A percentile compares a stretch with the other conserved stretches of the same genome.
Evolutionary conservation across 768 basidiomycete species (phyloP).

Genomic region (Pisolithus tinctorius): DNA sequence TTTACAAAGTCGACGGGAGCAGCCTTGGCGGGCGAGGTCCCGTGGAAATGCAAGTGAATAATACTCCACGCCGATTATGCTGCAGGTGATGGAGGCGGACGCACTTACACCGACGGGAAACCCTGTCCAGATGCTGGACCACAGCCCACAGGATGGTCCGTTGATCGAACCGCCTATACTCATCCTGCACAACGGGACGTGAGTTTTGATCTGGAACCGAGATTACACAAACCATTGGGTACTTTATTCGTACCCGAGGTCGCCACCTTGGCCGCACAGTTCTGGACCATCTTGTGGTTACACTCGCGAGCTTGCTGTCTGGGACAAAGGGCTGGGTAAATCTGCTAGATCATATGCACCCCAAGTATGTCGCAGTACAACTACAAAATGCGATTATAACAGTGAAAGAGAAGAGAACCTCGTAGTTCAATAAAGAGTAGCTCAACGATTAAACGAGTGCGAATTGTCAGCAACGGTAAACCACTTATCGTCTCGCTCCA

Average conservation of each 20-base stretch:
- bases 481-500: too few relatives aligned
- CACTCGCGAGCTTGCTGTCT: too few relatives aligned
- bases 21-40: slow-evolving; percentile 23
- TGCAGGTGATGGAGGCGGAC: slow-evolving; percentile 22
- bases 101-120: slow-evolving; percentile 17
- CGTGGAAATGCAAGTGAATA: slow-evolving; percentile 17
- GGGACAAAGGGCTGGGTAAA: too few relatives aligned
- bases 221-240: background rate
- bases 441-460: too few relatives aligned
- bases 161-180: slow-evolving; percentile 27
- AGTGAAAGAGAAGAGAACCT: too few relatives aligned
- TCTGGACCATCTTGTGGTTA: too few relatives aligned
- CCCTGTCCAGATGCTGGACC: slow-evolving; percentile 20
- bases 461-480: too few relatives aligned
- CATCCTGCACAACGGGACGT: slow-evolving; percentile 11
- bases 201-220: background rate
- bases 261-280: too few relatives aligned
- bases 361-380: too few relatives aligned
- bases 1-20: slow-evolving; percentile 28
- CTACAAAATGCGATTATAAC: too few relatives aligned
- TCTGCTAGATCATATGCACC: too few relatives aligned
- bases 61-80: slow-evolving; percentile 20
- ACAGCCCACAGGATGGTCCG: slow-evolving; percentile 20
- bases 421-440: too few relatives aligned
- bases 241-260: background rate